Percentiles rank a stretch among this genome's conserved stretches.
These are phyloP conservation scores for Clonostachys chloroleuca DNA, from an alignment of 2,329 filamentous ascomycete species.

Conservation along the genomic window DNA sequence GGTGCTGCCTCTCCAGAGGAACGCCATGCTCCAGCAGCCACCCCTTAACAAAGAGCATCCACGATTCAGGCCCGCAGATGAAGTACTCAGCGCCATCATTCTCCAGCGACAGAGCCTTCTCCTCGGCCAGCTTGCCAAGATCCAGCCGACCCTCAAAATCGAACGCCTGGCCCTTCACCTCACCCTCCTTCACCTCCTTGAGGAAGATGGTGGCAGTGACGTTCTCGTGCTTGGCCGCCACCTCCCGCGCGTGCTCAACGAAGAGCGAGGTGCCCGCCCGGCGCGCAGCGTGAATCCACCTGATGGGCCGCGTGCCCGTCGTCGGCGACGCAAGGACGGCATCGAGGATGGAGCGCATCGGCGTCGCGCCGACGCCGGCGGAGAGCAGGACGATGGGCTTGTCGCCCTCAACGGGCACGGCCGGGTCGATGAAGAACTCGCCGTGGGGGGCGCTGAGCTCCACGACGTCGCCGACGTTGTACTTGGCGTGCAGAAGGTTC, in stretches of 20 bases:
- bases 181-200: constrained; percentile 36
- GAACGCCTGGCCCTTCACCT: constrained; percentile 50
- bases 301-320: constrained; percentile 37
- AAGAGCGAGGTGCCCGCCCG: constrained; percentile 51
- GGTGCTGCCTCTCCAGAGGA: constrained; percentile 49
- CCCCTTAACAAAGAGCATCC: constrained; percentile 60
- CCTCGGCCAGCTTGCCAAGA: constrained; percentile 47
- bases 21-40: constrained; percentile 54
- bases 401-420: constrained; percentile 16
- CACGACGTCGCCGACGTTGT: constrained; percentile 45
- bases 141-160: constrained; percentile 54
- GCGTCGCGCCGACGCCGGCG: constrained; percentile 65
- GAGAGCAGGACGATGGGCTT: constrained; percentile 62
- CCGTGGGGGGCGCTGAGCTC: constrained; percentile 52
- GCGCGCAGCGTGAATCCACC: constrained; percentile 59
- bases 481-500: constrained; percentile 44
- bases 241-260: constrained; percentile 35
- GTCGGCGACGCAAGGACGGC: constrained; percentile 29
- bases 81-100: constrained; percentile 60
- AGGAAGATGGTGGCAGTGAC: constrained; percentile 50
- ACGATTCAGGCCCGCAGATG: constrained; percentile 64
- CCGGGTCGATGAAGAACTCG: constrained; percentile 57
- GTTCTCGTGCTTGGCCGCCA: constrained; percentile 27
- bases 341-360: constrained; percentile 62
- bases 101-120: constrained; percentile 49